Evolutionary conservation across 257 asterid species (phyloP).

Genomic region (Solanum piurae): DNA sequence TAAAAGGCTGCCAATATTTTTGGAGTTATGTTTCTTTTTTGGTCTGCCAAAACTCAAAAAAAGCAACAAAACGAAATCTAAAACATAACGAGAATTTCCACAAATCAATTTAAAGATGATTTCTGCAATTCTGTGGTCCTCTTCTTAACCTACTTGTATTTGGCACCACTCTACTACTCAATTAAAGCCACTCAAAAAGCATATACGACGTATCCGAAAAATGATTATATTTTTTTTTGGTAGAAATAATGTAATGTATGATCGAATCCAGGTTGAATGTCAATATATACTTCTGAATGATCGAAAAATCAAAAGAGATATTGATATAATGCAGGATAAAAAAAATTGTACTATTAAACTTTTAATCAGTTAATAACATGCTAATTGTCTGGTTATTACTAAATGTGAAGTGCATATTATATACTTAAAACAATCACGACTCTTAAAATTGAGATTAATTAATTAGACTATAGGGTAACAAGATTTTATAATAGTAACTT

Average conservation of each 20-base stretch:
- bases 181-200: background rate
- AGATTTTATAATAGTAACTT: no score
- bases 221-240: background rate
- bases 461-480: no score
- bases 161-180: background rate
- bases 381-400: no score
- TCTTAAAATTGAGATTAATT: background rate
- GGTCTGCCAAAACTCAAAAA: background rate
- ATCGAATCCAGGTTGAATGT: no score
- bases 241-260: background rate
- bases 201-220: background rate
- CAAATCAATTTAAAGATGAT: background rate
- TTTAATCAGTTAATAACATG: background rate
- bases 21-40: background rate
- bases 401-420: background rate
- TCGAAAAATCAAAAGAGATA: background rate
- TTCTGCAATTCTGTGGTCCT: slow-evolving; percentile 1
- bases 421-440: background rate
- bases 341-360: background rate
- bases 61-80: background rate
- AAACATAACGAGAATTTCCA: background rate
- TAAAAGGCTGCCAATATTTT: background rate
- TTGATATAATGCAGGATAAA: background rate
- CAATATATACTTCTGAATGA: background rate
- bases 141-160: background rate